Evolutionary conservation across 768 basidiomycete species (phyloP), one percentile per base, ranked within the genome.

Genomic region (Boletus pseudo-olivaceus): DNA sequence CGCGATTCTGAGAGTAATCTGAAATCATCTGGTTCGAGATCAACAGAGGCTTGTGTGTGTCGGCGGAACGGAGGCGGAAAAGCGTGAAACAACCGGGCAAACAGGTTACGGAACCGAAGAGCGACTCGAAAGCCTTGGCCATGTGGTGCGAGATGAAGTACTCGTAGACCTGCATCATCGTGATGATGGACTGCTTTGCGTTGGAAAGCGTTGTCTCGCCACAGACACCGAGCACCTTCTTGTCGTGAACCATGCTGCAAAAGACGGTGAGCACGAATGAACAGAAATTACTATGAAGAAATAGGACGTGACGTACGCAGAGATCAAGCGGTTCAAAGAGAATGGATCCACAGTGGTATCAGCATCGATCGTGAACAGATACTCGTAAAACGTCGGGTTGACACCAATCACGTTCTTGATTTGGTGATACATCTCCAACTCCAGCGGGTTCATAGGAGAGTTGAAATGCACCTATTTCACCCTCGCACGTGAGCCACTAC

Each of bases 361-460:
- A 58, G 94, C 93, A 72, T 97, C 93, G 39, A 97, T 83, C 68
- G 85, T 93, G 75, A 96, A 89, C 56, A 94, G 61, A 64, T 95
- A 98, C 73, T 98, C 97, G 73, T 98, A 99, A 75, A 98, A 98
- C 0, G 93, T 87, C 3, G 96, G 97, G 72, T 99, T 97, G 65
- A 99, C 93, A 72, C 97, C 97, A 63, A 99, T 98, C 50, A 98
- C 94, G 65, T 99, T 99, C 82, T 98, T 93, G 80, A 98, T 94
- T 72, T 99, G 97, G 69, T 98, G 97, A 67, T 94, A 98, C 76
- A 99, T 96, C 76, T 99, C 97, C 49, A 99, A 74, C 73, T 99
- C 97, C 57, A 96, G 73, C 1, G 97, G 97, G 65, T 89, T 92
- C 97, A 99, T 98, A 0, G 94, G 87, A 20, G 92, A 72, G 69